A percentile compares a stretch with the other conserved stretches of the same genome.
Conservation (phyloP, 805 yeast genomes). For the Hanseniaspora osmophila region DNA sequence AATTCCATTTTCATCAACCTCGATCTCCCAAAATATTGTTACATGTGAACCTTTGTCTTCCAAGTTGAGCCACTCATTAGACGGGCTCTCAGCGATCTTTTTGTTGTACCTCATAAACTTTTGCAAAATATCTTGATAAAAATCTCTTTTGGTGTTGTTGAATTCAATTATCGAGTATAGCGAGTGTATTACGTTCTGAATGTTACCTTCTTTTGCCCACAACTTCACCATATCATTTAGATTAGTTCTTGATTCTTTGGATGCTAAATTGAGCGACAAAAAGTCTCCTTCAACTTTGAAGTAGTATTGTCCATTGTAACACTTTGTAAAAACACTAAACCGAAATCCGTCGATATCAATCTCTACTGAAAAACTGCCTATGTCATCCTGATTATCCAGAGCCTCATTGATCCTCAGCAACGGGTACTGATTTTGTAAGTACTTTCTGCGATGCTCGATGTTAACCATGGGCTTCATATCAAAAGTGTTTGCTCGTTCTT, state of each 20-base stretch:
- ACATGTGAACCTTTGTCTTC: not conserved
- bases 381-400: not conserved
- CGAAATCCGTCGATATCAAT: not conserved
- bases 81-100: not conserved
- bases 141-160: not conserved
- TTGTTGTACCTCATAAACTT: not conserved
- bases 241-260: not conserved
- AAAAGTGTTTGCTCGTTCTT: conserved; percentile 13
- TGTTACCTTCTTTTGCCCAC: not conserved
- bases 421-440: conserved; percentile 11
- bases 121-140: not conserved
- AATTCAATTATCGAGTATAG: not conserved
- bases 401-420: not conserved
- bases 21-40: not conserved
- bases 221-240: not conserved
- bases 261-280: not conserved
- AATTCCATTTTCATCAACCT: not conserved
- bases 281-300: not conserved
- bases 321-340: not conserved
- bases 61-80: no score
- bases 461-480: conserved; percentile 19
- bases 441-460: conserved; percentile 11
- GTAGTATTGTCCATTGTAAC: not conserved
- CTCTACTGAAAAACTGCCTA: not conserved
- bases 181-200: not conserved